Conservation (phyloP, 768 basidiomycete genomes). For the Russula dissimulans region DNA sequence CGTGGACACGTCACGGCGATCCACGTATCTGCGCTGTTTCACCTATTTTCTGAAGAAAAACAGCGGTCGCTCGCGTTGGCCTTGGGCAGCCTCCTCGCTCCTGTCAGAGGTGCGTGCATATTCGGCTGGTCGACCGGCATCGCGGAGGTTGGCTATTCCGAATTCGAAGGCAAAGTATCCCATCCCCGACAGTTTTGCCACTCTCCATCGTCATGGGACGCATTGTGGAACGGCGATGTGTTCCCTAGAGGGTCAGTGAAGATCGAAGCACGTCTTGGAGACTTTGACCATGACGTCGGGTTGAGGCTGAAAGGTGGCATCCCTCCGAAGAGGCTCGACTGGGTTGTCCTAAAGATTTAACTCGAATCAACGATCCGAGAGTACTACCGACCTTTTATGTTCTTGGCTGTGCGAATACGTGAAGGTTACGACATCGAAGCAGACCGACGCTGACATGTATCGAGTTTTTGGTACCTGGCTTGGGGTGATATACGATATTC, state of each 20-base stretch:
- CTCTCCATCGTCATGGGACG: constrained; percentile 8
- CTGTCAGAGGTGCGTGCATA: constrained; percentile 37
- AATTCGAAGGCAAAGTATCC: constrained; percentile 11
- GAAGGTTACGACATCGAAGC: too few relatives aligned
- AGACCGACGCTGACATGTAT: too few relatives aligned
- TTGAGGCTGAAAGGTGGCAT: constrained; percentile 4
- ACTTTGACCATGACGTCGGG: constrained; percentile 12
- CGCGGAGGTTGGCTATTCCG: constrained; percentile 26
- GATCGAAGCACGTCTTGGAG: not conserved
- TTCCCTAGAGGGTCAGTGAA: constrained; percentile 5
- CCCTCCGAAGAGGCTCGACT: constrained; percentile 5
- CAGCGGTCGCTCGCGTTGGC: constrained; percentile 35
- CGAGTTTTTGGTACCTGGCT: too few relatives aligned
- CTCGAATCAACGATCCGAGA: not conserved
- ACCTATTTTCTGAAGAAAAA: constrained; percentile 35
- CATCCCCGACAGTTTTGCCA: constrained; percentile 11
- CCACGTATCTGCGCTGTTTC: constrained; percentile 42
- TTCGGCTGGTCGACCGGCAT: constrained; percentile 35
- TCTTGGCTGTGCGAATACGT: too few relatives aligned
- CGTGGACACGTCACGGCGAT: constrained; percentile 40
- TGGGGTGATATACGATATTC: too few relatives aligned
- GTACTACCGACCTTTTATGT: not conserved
- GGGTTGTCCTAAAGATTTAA: constrained; percentile 9
- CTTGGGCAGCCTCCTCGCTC: constrained; percentile 35
- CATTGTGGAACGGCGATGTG: constrained; percentile 12